phyloP scores from a whole-genome alignment of 441 rosid genomes.

The Dalechampia spathulata region DNA sequence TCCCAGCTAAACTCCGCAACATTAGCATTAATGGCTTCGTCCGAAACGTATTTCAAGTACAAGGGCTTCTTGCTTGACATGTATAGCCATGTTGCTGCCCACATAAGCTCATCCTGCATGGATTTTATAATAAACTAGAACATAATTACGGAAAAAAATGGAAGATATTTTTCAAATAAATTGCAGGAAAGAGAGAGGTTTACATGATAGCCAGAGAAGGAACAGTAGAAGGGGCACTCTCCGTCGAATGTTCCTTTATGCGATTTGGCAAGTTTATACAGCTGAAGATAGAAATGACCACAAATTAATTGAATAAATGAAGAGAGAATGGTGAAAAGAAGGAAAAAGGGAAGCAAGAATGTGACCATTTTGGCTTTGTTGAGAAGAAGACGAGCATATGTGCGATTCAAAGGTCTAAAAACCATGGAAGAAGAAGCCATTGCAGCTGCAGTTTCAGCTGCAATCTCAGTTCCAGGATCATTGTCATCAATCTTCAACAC shows the following conservation, averaged over 20 bases:
- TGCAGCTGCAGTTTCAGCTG: slow-evolving; percentile 80
- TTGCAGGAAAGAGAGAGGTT: background rate
- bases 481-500: slow-evolving; percentile 44
- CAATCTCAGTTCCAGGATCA: slow-evolving; percentile 70
- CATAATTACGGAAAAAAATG: too few relatives aligned
- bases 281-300: slow-evolving; percentile 30
- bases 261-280: slow-evolving; percentile 53
- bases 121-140: too few relatives aligned
- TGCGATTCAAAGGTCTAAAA: slow-evolving; percentile 39
- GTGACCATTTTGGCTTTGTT: slow-evolving; percentile 76
- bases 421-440: slow-evolving; percentile 76
- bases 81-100: slow-evolving; percentile 92
- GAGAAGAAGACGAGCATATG: slow-evolving; percentile 60
- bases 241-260: slow-evolving; percentile 79
- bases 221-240: slow-evolving; percentile 96
- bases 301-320: too few relatives aligned
- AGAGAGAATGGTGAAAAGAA: too few relatives aligned
- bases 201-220: slow-evolving; percentile 84
- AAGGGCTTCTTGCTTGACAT: slow-evolving; percentile 35
- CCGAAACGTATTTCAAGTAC: slow-evolving; percentile 41
- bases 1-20: slow-evolving; percentile 94
- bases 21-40: slow-evolving; percentile 49
- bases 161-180: too few relatives aligned
- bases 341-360: too few relatives aligned
- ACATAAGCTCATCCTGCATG: slow-evolving; percentile 76